Conservation (phyloP, 352 stramenopile species). For the Phytophthora agathidicida region DNA sequence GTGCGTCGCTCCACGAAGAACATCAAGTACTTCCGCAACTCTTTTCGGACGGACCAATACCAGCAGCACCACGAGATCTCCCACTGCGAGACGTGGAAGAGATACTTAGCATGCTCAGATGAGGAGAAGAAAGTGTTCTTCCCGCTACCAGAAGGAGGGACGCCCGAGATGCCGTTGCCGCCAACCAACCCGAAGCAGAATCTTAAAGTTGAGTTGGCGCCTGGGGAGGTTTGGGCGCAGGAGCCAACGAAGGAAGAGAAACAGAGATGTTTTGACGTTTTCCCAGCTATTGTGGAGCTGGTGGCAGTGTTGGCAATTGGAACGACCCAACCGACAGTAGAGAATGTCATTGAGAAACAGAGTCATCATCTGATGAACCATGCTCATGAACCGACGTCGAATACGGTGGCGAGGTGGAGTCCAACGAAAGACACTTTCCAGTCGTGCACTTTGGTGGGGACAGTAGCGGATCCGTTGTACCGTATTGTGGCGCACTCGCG, state of each 20-base stretch:
- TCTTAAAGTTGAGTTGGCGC: constrained; percentile 27
- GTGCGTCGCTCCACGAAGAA: constrained; percentile 66
- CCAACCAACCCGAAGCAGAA: neutral
- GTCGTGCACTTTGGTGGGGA: constrained; percentile 20
- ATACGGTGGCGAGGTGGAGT: constrained; percentile 21
- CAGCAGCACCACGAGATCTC: constrained; percentile 69
- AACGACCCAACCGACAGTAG: constrained; percentile 20
- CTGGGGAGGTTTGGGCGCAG: constrained; percentile 33
- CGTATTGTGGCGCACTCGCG: constrained; percentile 34
- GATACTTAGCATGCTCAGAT: constrained; percentile 49
- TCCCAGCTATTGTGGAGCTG: constrained; percentile 33
- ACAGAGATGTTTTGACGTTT: constrained; percentile 33
- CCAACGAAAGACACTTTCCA: constrained; percentile 35
- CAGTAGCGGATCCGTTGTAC: constrained; percentile 22
- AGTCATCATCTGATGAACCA: constrained; percentile 25
- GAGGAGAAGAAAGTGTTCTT: constrained; percentile 62
- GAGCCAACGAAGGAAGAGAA: constrained; percentile 26
- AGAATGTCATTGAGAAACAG: constrained; percentile 26
- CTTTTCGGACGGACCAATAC: constrained; percentile 77
- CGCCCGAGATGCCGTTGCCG: constrained; percentile 1
- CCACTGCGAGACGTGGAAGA: constrained; percentile 51
- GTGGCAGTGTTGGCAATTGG: constrained; percentile 35
- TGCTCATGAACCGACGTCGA: constrained; percentile 17
- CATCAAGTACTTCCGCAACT: constrained; percentile 70
- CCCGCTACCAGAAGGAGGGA: constrained; percentile 12